Base-by-base conservation (phyloP, 83 land plant genomes). In the Picea abies region DNA sequence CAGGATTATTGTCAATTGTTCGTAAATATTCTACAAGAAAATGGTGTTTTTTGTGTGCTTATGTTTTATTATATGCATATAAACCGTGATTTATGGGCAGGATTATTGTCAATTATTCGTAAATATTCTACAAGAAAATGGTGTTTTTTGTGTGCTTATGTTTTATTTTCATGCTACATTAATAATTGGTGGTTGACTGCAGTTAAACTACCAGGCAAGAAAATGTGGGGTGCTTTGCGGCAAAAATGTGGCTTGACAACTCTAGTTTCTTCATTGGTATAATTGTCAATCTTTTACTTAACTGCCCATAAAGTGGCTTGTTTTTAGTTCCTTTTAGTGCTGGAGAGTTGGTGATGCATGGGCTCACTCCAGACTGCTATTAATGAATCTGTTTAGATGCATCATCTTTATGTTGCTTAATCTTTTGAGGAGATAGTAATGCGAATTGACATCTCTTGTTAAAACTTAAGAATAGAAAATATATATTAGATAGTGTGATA, bases 131-230 rank as follows among this genome's bases (percentile, higher is more conserved):
- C 35, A 12, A 25, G 77, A 65, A 22, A 25, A 47, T 66, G 70
- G 78, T 9, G 14, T 0, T 16, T 29, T 71, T 72, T 17, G 5
- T 10, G 52, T 2, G 4, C 25, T 49, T 60, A 0, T 72, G 17
- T 20, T 72, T 49, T 81, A 64, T 26, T 72, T 41, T 29, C 39
- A 72, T 2, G 9, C 76, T 41, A 41, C 19, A 17, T n/a, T n/a
- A 20, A 72, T 72, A 41, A 72, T 23, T 72, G 56, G 58, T 72
- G 49, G 76, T 10, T 72, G 76, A 39, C 41, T 41, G 76, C 76
- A 72, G 76, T n/a, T 72, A 44, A 72, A 72, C n/a, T 72, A 44
- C 56, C 44, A 41, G 76, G 76, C 44, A 49, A 44, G 44, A 72
- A 39, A n/a, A 72, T 72, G 58, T 72, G 37, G 76, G 76, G 76